Evolutionary conservation across 2,329 filamentous ascomycete genomes (phyloP).

Genomic region (Camptophora hylomeconis): DNA sequence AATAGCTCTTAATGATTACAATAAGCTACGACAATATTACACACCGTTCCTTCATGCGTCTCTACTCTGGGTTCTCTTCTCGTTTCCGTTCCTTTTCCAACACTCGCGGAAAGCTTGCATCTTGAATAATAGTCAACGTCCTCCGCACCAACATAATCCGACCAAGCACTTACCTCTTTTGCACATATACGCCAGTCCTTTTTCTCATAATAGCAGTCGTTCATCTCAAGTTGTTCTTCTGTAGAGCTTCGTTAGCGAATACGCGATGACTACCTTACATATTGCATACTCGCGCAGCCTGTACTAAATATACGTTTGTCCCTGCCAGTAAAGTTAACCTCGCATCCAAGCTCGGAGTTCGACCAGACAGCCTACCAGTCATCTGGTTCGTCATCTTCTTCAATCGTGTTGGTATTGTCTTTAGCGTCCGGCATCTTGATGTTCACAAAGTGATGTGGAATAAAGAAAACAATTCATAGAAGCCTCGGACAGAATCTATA

Average conservation of each 20-base stretch:
- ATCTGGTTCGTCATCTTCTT: constrained; percentile 78
- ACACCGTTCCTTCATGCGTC: no score
- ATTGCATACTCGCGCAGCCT: constrained; percentile 57
- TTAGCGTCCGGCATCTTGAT: constrained; percentile 46
- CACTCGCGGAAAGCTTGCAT: constrained; percentile 83
- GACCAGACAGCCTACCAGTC: constrained; percentile 55
- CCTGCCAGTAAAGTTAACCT: constrained; percentile 42
- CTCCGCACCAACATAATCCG: neutral
- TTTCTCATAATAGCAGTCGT: constrained; percentile 90
- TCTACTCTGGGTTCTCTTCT: constrained; percentile 65
- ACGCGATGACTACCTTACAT: neutral
- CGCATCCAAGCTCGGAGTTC: no score
- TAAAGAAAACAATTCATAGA: constrained; percentile 3
- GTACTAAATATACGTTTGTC: constrained; percentile 97
- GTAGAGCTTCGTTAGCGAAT: constrained; percentile 4
- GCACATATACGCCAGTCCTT: constrained; percentile 90
- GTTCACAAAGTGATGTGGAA: constrained; percentile 2
- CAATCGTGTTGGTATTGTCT: constrained; percentile 33
- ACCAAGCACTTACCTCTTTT: constrained; percentile 55
- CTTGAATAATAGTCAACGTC: constrained; percentile 38
- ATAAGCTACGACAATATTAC: no score
- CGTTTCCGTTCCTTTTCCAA: constrained; percentile 84
- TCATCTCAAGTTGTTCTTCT: constrained; percentile 86
- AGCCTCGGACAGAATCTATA: neutral
- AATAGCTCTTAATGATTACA: no score